Conservation (phyloP, 2,329 filamentous ascomycete genomes). For the Lachnum nothofagi region DNA sequence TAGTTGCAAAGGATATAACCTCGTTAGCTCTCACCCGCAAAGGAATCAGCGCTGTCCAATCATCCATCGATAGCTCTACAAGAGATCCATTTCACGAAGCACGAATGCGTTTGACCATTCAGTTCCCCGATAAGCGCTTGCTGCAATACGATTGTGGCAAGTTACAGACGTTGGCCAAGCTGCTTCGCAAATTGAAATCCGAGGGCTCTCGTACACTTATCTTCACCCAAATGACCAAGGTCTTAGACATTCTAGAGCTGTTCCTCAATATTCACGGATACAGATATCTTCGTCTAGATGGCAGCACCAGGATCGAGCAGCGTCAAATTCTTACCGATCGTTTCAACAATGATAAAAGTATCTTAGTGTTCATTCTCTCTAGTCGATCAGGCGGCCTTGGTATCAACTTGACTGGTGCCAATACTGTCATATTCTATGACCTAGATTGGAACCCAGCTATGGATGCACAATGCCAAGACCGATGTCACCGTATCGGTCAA, state of each 20-base stretch:
- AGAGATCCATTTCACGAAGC: conserved; percentile 89
- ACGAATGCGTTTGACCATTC: conserved; percentile 86
- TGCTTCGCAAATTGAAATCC: conserved; percentile 80
- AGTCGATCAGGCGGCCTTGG: conserved; percentile 90
- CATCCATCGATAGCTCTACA: conserved; percentile 51
- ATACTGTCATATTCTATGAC: conserved; percentile 98
- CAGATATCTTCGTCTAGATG: conserved; percentile 92
- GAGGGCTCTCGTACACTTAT: conserved; percentile 92
- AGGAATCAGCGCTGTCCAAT: conserved; percentile 53
- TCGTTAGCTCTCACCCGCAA: conserved; percentile 59
- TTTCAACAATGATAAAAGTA: conserved; percentile 91
- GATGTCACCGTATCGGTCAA: conserved; percentile 94
- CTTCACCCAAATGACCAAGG: conserved; percentile 99
- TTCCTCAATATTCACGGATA: conserved; percentile 98
- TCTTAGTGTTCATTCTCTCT: conserved; percentile 91
- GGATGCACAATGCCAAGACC: conserved; percentile 98
- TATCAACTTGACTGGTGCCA: conserved; percentile 93
- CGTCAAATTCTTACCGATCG: conserved; percentile 91
- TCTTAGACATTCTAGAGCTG: conserved; percentile 92
- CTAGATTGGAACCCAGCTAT: conserved; percentile 99
- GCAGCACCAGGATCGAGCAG: conserved; percentile 93
- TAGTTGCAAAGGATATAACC: conserved; percentile 73
- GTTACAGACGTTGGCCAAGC: conserved; percentile 78
- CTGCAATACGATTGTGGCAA: conserved; percentile 98
- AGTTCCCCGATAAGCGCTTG: conserved; percentile 94